Base-by-base conservation (phyloP, 2,329 filamentous ascomycete genomes). In the Ilyonectria robusta region DNA sequence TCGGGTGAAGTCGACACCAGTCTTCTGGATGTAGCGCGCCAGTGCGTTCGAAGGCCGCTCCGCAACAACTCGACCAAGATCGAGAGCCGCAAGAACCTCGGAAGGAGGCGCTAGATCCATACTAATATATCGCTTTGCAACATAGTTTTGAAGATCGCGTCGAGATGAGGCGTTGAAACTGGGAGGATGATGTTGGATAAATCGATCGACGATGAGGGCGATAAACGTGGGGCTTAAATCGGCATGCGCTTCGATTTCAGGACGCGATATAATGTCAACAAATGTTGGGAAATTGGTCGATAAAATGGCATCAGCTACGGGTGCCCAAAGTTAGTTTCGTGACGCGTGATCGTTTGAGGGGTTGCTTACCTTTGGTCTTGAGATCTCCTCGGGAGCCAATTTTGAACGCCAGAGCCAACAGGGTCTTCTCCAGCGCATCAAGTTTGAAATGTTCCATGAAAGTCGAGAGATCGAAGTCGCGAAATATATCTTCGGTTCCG, bases 361-460 rank as follows among this genome's bases (percentile, higher is more conserved):
- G 55, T 29, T 57, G 79, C 83, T 77, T 82, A 97, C 95, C 95
- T 89, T 98, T 98, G 6, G 92, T 92, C 77, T 94, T 93, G 59
- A 99, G 83, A 79, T 98, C 95, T 65, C 90, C 83, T 75, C 93
- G 94, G 46, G 89, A 89, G n/a, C 91, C 91, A 68, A 91, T 88
- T 81, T 95, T 97, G 81, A 97, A 97, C 5, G 95, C 94, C 64
- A 98, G 85, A 56, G 94, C 94, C 70, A 99, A 87, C 68, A 97
- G 89, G 46, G 94, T 93, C 85, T 97, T 97, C 76, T 94, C 91
- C 53, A 98, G 81, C 10, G 94, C 91, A 82, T 98, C 95, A 60
- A 98, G 87, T 79, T 95, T 94, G 85, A 99, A 99, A 80, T 98
- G 95, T 70, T 97, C 93, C 86, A 98, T 91, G 79, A 99, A 98